Percentiles rank a stretch among this genome's conserved stretches.
phyloP scores from a whole-genome alignment of 2,329 filamentous ascomycete species.

The Aspergillus sp. region DNA sequence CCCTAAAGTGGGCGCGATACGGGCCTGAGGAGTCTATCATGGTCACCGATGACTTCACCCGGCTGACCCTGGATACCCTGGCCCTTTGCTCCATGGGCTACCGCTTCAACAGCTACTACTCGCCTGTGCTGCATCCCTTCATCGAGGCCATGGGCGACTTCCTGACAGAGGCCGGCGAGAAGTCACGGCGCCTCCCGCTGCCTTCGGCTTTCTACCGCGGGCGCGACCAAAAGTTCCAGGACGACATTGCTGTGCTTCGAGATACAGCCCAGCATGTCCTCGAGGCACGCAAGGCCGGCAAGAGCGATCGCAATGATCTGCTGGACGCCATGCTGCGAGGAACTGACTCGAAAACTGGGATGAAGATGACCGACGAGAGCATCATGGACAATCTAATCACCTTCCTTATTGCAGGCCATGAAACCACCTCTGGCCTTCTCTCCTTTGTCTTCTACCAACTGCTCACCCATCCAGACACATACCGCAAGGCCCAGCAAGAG shows the following conservation, averaged over 20 bases:
- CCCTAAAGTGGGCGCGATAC: slow-evolving; percentile 6
- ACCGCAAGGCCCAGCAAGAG: slow-evolving; percentile 64
- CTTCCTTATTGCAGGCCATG: slow-evolving; percentile 69
- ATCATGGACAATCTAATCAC: slow-evolving; percentile 66
- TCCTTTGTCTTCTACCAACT: slow-evolving; percentile 66
- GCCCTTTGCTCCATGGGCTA: slow-evolving; percentile 69
- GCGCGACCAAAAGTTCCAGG: slow-evolving; percentile 38
- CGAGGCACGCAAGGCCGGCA: background rate
- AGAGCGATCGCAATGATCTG: slow-evolving; percentile 46
- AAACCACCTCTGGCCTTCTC: slow-evolving; percentile 68
- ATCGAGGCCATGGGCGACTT: slow-evolving; percentile 65
- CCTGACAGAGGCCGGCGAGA: slow-evolving; percentile 56
- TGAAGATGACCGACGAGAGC: slow-evolving; percentile 57
- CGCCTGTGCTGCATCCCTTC: slow-evolving; percentile 65
- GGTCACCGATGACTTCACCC: slow-evolving; percentile 68
- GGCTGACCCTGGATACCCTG: slow-evolving; percentile 71
- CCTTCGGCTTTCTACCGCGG: slow-evolving; percentile 38
- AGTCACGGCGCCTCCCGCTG: slow-evolving; percentile 50
- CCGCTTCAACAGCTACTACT: slow-evolving; percentile 74
- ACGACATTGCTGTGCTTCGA: slow-evolving; percentile 41
- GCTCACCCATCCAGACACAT: slow-evolving; percentile 60
- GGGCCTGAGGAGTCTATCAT: slow-evolving; percentile 43
- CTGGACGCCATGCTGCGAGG: slow-evolving; percentile 69
- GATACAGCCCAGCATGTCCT: background rate
- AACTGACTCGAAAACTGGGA: slow-evolving; percentile 65